Evolutionary conservation across 345 rosid species (phyloP).

Genomic region (Populus pruinosa): DNA sequence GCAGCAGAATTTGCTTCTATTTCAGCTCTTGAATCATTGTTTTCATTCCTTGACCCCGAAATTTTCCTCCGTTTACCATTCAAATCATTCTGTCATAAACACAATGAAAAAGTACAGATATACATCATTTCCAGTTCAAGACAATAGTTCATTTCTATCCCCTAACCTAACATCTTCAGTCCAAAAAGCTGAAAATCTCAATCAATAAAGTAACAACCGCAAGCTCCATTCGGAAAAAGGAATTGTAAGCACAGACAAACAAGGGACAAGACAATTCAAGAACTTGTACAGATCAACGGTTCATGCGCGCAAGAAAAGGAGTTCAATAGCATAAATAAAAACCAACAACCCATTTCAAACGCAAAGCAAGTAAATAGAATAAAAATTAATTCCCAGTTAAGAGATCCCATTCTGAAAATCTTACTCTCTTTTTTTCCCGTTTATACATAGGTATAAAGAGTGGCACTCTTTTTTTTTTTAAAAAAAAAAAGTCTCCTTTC

Average conservation of each 20-base stretch:
- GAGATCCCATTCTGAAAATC: background rate
- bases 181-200: background rate
- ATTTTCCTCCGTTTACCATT: conserved; percentile 18
- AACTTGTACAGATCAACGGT: conserved; percentile 1
- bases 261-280: background rate
- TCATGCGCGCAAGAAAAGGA: background rate
- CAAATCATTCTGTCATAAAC: conserved; percentile 22
- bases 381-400: background rate
- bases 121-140: background rate
- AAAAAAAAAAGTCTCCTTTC: too few species aligned
- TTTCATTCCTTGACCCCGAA: conserved; percentile 8
- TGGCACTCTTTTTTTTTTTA: background rate
- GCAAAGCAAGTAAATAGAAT: background rate
- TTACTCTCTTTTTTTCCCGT: background rate
- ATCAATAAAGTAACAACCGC: background rate
- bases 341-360: background rate
- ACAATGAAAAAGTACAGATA: background rate
- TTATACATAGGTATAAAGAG: background rate
- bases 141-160: background rate
- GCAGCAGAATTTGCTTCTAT: conserved; percentile 19
- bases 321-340: background rate
- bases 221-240: background rate
- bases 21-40: conserved; percentile 10
- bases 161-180: background rate
- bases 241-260: background rate